Evolutionary conservation across 305 asterid species (phyloP), one percentile per base, ranked within the genome.

Genomic region (Ajuga reptans): DNA sequence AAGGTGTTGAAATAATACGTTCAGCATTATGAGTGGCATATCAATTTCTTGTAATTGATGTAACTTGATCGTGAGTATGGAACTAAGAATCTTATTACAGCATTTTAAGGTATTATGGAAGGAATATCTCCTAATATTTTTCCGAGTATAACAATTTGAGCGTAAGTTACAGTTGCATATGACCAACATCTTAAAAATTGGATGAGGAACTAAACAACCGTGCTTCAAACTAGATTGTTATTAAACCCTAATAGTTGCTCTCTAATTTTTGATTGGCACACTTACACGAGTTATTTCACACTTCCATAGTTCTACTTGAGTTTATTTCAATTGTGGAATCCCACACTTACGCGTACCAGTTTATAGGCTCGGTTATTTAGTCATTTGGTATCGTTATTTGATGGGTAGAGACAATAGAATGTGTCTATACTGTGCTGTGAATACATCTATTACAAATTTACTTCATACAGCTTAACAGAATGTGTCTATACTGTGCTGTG

Each of bases 371-470:
- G 21, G 11, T 53, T 7, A 11, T 56, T 31, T 64, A 56, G 50
- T 49, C 41, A 45, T 57, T 52, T 24, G 52, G 5, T 11, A 2
- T 57, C 34, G n/a, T 12, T 7, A 8, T 45, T 21, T 41, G 17
- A 66, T 56, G 21, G 50, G 46, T 16, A 67, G 17, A 60, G 41
- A 50, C 37, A 5, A 55, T 34, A 8, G 4, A 15, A 10, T 56
- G 15, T 31, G 36, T 31, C 36, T 54, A 46, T 62, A 31, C 36
- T 8, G 37, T 41, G 65, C 43, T 61, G 37, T 51, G 6, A 64
- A 12, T 51, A 17, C 68, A 64, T 47, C 21, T 56, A 61, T 34
- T 75, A 9, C 71, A 63, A n/a, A 15, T 68, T 57, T 63, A 67
- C 75, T 53, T 41, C 34, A 34, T 60, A 64, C 39, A 66, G 47